Conservation (phyloP, 2,329 filamentous ascomycete species). For the Colletotrichum agaves region DNA sequence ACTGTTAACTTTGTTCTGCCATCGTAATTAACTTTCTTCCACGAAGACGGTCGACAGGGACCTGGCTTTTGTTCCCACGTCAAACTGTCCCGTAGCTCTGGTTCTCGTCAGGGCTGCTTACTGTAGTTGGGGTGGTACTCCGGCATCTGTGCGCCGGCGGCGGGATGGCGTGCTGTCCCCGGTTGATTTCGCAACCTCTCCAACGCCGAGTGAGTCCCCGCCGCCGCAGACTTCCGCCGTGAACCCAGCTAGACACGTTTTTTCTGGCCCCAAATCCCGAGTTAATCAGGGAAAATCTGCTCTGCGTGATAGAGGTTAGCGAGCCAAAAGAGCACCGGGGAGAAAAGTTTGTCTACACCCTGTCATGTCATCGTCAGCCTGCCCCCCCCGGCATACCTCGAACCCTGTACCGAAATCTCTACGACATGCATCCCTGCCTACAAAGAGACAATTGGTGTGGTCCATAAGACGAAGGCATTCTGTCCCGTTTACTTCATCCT, state of each 20-base stretch:
- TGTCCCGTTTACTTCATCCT: background rate
- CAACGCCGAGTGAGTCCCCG: slow-evolving; percentile 10
- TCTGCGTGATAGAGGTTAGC: background rate
- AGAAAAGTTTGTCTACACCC: slow-evolving; percentile 31
- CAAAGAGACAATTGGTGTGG: background rate
- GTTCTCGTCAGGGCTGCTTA: background rate
- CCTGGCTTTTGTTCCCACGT: too few relatives aligned
- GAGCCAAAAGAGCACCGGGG: background rate
- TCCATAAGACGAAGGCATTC: slow-evolving; percentile 31
- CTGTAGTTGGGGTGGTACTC: slow-evolving; percentile 4
- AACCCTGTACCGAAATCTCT: background rate
- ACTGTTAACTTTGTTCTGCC: background rate
- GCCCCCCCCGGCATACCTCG: slow-evolving; percentile 9
- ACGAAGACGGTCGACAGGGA: background rate
- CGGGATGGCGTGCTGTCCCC: slow-evolving; percentile 35
- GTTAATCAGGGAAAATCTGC: background rate
- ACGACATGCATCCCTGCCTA: slow-evolving; percentile 24
- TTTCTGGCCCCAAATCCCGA: background rate
- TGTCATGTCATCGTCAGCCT: background rate
- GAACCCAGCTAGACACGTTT: background rate
- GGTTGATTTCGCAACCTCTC: slow-evolving; percentile 31
- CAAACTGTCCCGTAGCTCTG: background rate
- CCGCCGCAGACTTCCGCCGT: slow-evolving; percentile 15
- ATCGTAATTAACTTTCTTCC: background rate
- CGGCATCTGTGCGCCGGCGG: slow-evolving; percentile 21